A percentile compares a stretch with the other conserved stretches of the same genome.
Evolutionary conservation across 306 rosid species (phyloP).

Genomic region (Abrus pulchellus): DNA sequence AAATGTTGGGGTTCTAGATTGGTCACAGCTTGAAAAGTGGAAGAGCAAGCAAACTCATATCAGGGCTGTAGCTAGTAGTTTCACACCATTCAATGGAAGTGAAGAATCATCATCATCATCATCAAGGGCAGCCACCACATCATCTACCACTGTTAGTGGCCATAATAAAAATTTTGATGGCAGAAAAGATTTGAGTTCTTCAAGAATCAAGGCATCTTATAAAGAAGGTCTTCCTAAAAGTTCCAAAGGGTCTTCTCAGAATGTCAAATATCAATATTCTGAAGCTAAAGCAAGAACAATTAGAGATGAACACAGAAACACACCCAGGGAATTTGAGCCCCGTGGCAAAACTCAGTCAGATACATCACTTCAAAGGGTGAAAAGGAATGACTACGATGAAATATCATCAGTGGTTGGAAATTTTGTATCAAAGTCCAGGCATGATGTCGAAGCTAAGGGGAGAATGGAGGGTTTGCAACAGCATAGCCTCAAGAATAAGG

Average conservation of each 20-base stretch:
- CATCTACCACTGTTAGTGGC: slow-evolving; percentile 40
- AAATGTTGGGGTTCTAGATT: slow-evolving; percentile 93
- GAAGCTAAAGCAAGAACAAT: slow-evolving; percentile 49
- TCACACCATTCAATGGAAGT: slow-evolving; percentile 44
- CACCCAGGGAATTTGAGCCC: slow-evolving; percentile 49
- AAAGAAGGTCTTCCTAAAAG: slow-evolving; percentile 49
- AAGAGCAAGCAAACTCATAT: slow-evolving; percentile 57
- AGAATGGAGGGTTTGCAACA: slow-evolving; percentile 54
- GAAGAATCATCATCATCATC: slow-evolving; percentile 54
- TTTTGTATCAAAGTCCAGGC: slow-evolving; percentile 50
- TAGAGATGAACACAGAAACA: slow-evolving; percentile 49
- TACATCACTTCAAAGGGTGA: slow-evolving; percentile 53
- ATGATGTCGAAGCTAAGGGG: slow-evolving; percentile 49
- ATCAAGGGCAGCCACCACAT: slow-evolving; percentile 45
- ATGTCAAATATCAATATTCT: slow-evolving; percentile 54
- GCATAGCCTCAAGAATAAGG: slow-evolving; percentile 56
- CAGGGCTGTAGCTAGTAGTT: slow-evolving; percentile 42
- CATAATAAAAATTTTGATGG: slow-evolving; percentile 45
- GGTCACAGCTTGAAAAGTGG: slow-evolving; percentile 89
- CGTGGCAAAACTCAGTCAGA: slow-evolving; percentile 52
- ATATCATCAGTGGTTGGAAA: slow-evolving; percentile 49
- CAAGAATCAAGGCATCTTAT: slow-evolving; percentile 52
- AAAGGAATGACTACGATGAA: slow-evolving; percentile 44
- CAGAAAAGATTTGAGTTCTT: slow-evolving; percentile 44
- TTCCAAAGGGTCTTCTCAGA: slow-evolving; percentile 51